A percentile compares a stretch with the other conserved stretches of the same genome.
These are phyloP conservation scores for Monosporascus ibericus DNA, from an alignment of 2,329 filamentous ascomycete species.

Conservation along the genomic window DNA sequence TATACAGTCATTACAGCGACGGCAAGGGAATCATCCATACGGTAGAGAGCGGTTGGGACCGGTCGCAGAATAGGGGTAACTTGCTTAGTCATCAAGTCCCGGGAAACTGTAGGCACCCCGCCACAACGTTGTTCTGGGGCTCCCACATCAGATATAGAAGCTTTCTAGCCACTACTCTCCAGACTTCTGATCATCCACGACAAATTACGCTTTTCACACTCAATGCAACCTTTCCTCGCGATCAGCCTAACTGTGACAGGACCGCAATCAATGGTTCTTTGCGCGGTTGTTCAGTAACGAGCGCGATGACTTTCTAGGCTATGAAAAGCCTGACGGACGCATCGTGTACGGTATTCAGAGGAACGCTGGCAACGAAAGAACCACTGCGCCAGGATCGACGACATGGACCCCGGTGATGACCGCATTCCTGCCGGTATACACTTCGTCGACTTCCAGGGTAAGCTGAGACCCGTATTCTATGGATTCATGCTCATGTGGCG, in stretches of 20 bases:
- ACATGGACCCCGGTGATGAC: too few relatives aligned
- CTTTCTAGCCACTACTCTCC: too few relatives aligned
- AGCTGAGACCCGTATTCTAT: constrained; percentile 1
- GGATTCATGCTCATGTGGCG: constrained; percentile 3
- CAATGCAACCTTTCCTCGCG: too few relatives aligned
- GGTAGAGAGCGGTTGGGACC: constrained; percentile 12
- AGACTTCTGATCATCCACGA: too few relatives aligned
- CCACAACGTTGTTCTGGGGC: too few relatives aligned
- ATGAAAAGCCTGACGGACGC: constrained; percentile 20
- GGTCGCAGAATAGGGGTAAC: too few relatives aligned
- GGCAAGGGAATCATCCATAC: constrained; percentile 1
- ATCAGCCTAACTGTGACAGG: too few relatives aligned
- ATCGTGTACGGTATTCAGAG: constrained; percentile 4
- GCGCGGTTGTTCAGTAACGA: constrained; percentile 10
- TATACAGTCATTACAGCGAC: constrained; percentile 19
- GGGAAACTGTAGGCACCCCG: too few relatives aligned
- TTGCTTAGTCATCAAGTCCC: too few relatives aligned
- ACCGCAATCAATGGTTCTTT: constrained; percentile 10
- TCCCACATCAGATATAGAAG: too few relatives aligned
- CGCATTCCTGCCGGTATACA: too few relatives aligned
- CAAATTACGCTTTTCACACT: too few relatives aligned
- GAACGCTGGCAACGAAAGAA: constrained; percentile 3
- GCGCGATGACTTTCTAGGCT: constrained; percentile 17
- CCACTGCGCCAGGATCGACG: constrained; percentile 3
- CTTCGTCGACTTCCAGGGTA: constrained; percentile 6